Conservation (phyloP, 306 rosid species). For the Comarum palustre region DNA sequence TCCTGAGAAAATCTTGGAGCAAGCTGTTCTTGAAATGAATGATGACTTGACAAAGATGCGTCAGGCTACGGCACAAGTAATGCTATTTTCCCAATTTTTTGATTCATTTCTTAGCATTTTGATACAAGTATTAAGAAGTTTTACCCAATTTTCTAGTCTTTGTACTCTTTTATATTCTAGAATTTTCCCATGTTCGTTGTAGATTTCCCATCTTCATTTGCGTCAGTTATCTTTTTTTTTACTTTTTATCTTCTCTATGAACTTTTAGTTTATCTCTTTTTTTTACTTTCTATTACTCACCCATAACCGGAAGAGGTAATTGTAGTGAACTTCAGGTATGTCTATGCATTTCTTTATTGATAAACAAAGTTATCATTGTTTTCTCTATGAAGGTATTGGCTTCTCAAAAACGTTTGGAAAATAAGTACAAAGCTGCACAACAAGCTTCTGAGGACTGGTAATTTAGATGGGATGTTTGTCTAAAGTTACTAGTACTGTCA, state of each 20-base stretch:
- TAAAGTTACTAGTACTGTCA: conserved; percentile 10
- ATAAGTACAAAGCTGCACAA: conserved; percentile 78
- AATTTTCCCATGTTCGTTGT: neutral
- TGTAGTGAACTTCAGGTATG: neutral
- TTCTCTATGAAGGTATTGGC: conserved; percentile 68
- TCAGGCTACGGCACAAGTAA: conserved; percentile 96
- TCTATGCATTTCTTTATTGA: neutral
- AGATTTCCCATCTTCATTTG: neutral
- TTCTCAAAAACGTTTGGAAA: conserved; percentile 87
- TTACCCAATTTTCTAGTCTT: neutral
- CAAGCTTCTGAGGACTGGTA: conserved; percentile 99
- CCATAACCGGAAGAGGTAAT: neutral
- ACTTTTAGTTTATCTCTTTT: neutral
- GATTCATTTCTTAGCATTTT: neutral
- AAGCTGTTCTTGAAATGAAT: conserved; percentile 91
- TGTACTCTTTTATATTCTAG: neutral
- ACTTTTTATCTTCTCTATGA: neutral
- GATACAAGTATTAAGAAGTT: neutral
- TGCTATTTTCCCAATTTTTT: conserved; percentile 9
- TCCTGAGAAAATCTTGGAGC: conserved; percentile 95
- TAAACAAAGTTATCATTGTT: neutral
- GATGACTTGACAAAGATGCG: conserved; percentile 96
- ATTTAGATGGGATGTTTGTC: conserved; percentile 19
- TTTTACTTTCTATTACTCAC: neutral
- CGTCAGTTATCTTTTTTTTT: neutral